Base-by-base conservation (phyloP, 306 rosid species). In the Luffa aegyptiaca region DNA sequence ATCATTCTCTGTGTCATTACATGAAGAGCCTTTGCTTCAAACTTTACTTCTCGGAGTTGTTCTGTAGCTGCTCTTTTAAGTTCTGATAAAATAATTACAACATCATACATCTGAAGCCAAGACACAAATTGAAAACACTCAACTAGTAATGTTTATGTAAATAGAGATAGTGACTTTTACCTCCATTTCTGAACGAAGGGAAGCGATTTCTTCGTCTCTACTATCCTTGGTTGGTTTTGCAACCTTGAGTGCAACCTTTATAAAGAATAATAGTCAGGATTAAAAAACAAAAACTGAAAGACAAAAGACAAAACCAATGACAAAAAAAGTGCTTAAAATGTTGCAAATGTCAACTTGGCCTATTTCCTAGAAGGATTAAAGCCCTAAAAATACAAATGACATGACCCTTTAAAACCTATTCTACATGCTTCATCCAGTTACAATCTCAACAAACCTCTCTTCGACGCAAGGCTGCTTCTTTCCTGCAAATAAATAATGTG, bases 1-100 rank as follows among this genome's bases (percentile, higher is more conserved):
- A 96, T 87, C 98, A 93, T 96, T 85, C 99, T 89, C 79, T 93
- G 94, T 33, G 99, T 93, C 99, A 89, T 91, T 70, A 92, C 82
- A 51, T 91, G 96, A 81, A 96, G 98, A 83, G 91, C 88, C 86
- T 84, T 90, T 44, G 94, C 97, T 85, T 96, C 99, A 77, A 89
- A 90, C 86, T 96, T 98, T 69, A 94, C 97, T 85, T 96, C 98
- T 85, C 53, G 91, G 71, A 92, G 89, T 64, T 90, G 96, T 68
- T 91, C 97, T 74, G 79, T 83, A 53, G 99, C 91, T 53, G 91
- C 83, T 89, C 93, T 85, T 89, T 96, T 78, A 93, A 81, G 84
- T 93, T 93, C 98, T 96, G 80, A 70, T 11, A 66, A 82, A 73
- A 62, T 42, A 37, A 55, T 73, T 31, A 20, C 59, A n/a, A 63